Conservation (phyloP, 768 basidiomycete species). For the Lactifluus pinguis region DNA sequence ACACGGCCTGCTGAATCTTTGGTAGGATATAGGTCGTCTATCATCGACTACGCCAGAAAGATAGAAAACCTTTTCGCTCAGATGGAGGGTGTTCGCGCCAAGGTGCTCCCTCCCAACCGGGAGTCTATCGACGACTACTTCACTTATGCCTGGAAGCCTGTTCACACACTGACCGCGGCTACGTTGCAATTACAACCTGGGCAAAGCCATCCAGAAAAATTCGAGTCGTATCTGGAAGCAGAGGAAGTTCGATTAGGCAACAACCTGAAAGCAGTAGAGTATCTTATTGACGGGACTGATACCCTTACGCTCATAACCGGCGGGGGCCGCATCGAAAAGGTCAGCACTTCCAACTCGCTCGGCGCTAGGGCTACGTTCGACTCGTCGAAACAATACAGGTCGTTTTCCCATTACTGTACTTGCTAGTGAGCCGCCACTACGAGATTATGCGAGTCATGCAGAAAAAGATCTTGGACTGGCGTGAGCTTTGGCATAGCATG, state of each 20-base stretch:
- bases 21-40: conserved; percentile 6
- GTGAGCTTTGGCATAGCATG: neutral
- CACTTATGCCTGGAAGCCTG: neutral
- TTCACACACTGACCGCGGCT: conserved; percentile 9
- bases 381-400: neutral
- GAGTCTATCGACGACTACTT: neutral
- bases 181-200: neutral
- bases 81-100: conserved; percentile 8
- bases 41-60: conserved; percentile 12
- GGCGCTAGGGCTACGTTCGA: neutral
- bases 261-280: conserved; percentile 22
- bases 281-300: conserved; percentile 24
- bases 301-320: conserved; percentile 24
- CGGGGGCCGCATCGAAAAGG: conserved; percentile 25
- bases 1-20: no score
- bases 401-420: conserved; percentile 12
- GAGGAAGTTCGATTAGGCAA: conserved; percentile 24
- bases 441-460: conserved; percentile 13
- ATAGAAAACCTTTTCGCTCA: conserved; percentile 12
- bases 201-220: conserved; percentile 3
- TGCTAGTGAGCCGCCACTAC: conserved; percentile 17
- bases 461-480: neutral
- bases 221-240: conserved; percentile 18
- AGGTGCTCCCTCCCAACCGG: conserved; percentile 12
- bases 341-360: neutral